A percentile compares a stretch with the other conserved stretches of the same genome.
Evolutionary conservation across 2,329 filamentous ascomycete genomes (phyloP).

Genomic region (Paecilomyces fulvus): DNA sequence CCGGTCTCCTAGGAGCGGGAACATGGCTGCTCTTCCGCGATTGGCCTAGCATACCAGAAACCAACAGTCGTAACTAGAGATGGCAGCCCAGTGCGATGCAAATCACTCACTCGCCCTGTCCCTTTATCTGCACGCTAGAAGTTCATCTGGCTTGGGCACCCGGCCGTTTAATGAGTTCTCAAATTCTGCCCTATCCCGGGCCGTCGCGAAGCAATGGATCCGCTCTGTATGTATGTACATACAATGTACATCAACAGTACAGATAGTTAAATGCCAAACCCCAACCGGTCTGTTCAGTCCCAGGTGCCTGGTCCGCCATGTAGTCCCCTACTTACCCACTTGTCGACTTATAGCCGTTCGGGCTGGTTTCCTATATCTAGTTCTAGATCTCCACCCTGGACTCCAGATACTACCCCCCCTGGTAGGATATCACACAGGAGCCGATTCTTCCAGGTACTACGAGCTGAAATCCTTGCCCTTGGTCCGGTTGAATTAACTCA

Average conservation of each 20-base stretch:
- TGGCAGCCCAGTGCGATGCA: constrained; percentile 5
- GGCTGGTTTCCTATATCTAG: constrained; percentile 13
- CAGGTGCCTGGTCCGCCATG: neutral
- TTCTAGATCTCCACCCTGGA: constrained; percentile 19
- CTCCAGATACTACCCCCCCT: neutral
- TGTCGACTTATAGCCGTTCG: neutral
- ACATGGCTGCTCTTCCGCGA: constrained; percentile 7
- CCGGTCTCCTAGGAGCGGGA: neutral
- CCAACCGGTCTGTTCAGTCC: neutral
- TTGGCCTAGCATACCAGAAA: constrained; percentile 3
- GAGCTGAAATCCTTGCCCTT: neutral
- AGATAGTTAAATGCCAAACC: constrained; percentile 9
- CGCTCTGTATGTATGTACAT: constrained; percentile 2
- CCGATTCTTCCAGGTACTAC: neutral
- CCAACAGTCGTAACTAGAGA: constrained; percentile 1
- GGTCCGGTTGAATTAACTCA: neutral
- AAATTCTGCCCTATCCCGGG: neutral
- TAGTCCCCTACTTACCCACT: neutral
- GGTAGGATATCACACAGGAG: neutral
- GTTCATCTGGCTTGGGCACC: constrained; percentile 3
- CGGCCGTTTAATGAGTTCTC: neutral
- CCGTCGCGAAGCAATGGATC: neutral
- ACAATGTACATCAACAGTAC: constrained; percentile 1
- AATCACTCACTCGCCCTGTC: neutral
- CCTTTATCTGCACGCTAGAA: constrained; percentile 4